These are phyloP conservation scores for Diaporthe vexans DNA, from an alignment of 2,329 filamentous ascomycete genomes.

Conservation along the genomic window DNA sequence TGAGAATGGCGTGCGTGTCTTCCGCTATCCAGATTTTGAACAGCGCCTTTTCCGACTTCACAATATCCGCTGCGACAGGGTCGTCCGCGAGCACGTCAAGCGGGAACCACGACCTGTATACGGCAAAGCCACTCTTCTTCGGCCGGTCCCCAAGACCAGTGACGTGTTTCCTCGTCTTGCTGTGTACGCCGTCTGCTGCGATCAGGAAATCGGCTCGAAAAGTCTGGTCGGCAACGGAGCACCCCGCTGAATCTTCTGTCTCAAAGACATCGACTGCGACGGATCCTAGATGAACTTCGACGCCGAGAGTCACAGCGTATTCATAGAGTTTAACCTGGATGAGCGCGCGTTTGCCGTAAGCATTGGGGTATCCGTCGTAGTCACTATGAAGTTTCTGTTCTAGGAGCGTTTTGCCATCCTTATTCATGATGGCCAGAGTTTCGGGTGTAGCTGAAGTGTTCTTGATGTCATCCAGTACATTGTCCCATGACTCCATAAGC, in stretches of 20 bases:
- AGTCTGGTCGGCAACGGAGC: not conserved
- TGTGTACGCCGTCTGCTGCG: conserved; percentile 23
- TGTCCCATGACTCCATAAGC: conserved; percentile 12
- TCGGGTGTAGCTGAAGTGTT: not conserved
- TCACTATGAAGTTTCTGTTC: conserved; percentile 3
- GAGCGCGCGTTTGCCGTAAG: conserved; percentile 5
- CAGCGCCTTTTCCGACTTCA: not conserved
- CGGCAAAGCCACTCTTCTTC: conserved; percentile 32
- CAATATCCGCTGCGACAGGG: conserved; percentile 2
- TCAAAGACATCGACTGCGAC: not conserved
- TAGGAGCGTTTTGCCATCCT: not conserved
- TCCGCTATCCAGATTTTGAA: conserved; percentile 27
- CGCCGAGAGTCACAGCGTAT: conserved; percentile 13
- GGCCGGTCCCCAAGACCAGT: conserved; percentile 7
- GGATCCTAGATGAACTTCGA: not conserved
- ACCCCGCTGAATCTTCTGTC: not conserved
- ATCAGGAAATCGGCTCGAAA: conserved; percentile 20
- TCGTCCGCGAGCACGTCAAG: not conserved
- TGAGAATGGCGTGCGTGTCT: conserved; percentile 25
- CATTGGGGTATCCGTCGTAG: conserved; percentile 25
- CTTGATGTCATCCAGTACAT: conserved; percentile 21
- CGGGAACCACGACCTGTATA: conserved; percentile 28
- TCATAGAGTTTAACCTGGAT: conserved; percentile 30
- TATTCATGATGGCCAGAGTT: conserved; percentile 3
- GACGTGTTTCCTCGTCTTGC: conserved; percentile 25